A percentile compares a stretch with the other conserved stretches of the same genome.
Conservation (phyloP, 805 yeast genomes). For the Kuraishia hungarica region DNA sequence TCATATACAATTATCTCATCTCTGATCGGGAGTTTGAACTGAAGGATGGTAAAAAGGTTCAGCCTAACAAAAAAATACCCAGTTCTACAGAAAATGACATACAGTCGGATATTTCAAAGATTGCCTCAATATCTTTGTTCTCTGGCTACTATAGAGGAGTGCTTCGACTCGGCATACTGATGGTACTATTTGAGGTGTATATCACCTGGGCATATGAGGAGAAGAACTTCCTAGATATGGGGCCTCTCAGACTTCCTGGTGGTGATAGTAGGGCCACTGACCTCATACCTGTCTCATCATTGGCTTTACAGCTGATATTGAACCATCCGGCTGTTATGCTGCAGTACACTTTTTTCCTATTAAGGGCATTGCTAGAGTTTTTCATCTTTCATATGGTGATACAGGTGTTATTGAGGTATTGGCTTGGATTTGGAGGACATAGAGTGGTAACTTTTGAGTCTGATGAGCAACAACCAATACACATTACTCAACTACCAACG, state of each 20-base stretch:
- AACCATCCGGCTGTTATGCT: constrained; percentile 26
- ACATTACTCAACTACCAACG: too few species aligned
- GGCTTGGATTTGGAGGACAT: constrained; percentile 23
- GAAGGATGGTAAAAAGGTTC: not conserved
- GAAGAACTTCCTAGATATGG: constrained; percentile 27
- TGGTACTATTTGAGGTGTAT: constrained; percentile 80
- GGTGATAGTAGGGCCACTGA: constrained; percentile 4
- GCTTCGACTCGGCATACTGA: constrained; percentile 46
- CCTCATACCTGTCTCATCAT: constrained; percentile 11
- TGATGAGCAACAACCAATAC: not conserved
- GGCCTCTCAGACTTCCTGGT: not conserved
- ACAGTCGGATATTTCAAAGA: constrained; percentile 1
- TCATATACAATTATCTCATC: constrained; percentile 64
- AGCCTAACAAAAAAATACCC: too few species aligned
- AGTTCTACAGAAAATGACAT: not conserved
- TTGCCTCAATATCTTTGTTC: not conserved
- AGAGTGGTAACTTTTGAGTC: constrained; percentile 8
- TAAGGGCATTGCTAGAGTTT: constrained; percentile 34
- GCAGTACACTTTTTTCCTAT: constrained; percentile 51
- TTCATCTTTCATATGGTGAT: constrained; percentile 15
- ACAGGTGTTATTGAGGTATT: constrained; percentile 22
- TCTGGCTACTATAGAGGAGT: constrained; percentile 2
- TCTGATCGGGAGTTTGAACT: constrained; percentile 10
- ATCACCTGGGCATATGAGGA: constrained; percentile 90
- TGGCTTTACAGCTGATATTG: constrained; percentile 19